Evolutionary conservation across 2,329 filamentous ascomycete species (phyloP), one percentile per base, ranked within the genome.

Genomic region (Neofusicoccum sp.): DNA sequence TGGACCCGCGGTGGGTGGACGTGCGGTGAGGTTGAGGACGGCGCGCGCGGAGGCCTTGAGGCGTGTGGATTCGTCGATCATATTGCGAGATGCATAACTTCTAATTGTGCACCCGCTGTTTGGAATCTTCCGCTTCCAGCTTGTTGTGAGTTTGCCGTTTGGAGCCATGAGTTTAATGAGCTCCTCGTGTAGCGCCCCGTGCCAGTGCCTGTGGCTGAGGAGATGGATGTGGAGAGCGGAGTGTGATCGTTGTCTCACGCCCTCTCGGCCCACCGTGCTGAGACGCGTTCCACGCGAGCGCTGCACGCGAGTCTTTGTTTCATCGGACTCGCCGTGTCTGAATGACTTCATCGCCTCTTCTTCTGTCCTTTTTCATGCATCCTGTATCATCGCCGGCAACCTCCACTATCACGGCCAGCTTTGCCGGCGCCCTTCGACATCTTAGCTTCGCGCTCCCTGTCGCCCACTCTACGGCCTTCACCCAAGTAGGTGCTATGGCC

Each of bases 61-160:
- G 36, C 34, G 34, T 26, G 51, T 56, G 51, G 43, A 38, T 30
- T n/a, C 28, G 51, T 56, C 51, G 51, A 56, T 56, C 51, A 56
- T 43, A 9, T 43, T 33, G 51, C 9, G 28, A 16, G 36, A 14
- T 56, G 51, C 51, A 56, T 43, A 56, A 54, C n/a, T 56, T 43
- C 26, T 14, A 14, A 3, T 30, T 24, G 20, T 9, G 36, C 36
- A 16, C 1, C 9, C n/a, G n/a, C n/a, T 24, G n/a, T 40, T 28
- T 28, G 41, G 51, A 30, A 33, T 6, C 43, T 33, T 33, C 30
- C 45, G 14, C 28, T 33, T 33, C 20, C 26, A 43, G 40, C 49
- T 31, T 56, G 49, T 54, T 54, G 24, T 41, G 49, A 26, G 16
- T 41, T 54, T 51, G 7, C 49, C 49, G 12, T 28, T 41, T 54